Conservation (phyloP, 2,329 filamentous ascomycete genomes). For the Dichotomopilus funicola region DNA sequence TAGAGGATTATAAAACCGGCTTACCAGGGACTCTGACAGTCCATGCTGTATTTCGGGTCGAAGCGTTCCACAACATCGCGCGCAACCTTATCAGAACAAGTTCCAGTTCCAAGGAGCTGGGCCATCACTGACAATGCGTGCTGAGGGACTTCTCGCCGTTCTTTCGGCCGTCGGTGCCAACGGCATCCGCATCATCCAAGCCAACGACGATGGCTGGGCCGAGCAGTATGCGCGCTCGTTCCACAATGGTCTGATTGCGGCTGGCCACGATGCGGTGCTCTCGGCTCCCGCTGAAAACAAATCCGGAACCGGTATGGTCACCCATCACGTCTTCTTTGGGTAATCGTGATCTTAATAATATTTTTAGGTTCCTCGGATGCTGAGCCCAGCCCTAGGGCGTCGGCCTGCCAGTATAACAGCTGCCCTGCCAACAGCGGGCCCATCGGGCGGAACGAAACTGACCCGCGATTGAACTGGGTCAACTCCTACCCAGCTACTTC, state of each 20-base stretch:
- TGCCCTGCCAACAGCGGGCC: conserved; percentile 52
- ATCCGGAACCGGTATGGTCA: conserved; percentile 49
- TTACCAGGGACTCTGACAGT: too few relatives aligned
- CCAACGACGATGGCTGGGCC: conserved; percentile 70
- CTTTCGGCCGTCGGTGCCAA: conserved; percentile 18
- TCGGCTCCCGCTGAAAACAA: conserved; percentile 61
- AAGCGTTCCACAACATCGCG: too few relatives aligned
- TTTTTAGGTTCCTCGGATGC: conserved; percentile 45
- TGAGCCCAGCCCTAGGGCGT: conserved; percentile 40
- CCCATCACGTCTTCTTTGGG: neutral
- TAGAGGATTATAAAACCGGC: too few relatives aligned
- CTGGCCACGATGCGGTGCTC: conserved; percentile 56
- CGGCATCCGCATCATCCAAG: conserved; percentile 51
- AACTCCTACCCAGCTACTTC: conserved; percentile 63
- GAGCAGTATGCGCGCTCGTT: conserved; percentile 59
- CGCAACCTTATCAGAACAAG: too few relatives aligned
- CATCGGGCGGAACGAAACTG: conserved; percentile 49
- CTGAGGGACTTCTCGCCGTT: conserved; percentile 4
- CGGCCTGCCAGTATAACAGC: conserved; percentile 54
- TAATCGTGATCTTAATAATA: neutral
- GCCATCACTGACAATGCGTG: conserved; percentile 9
- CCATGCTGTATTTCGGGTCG: too few relatives aligned
- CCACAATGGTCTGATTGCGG: conserved; percentile 46
- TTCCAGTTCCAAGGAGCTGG: neutral
- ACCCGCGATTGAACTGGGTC: conserved; percentile 61